A percentile compares a stretch with the other conserved stretches of the same genome.
These are phyloP conservation scores for Cladorrhinum sp. DNA, from an alignment of 2,329 filamentous ascomycete genomes.

Conservation along the genomic window DNA sequence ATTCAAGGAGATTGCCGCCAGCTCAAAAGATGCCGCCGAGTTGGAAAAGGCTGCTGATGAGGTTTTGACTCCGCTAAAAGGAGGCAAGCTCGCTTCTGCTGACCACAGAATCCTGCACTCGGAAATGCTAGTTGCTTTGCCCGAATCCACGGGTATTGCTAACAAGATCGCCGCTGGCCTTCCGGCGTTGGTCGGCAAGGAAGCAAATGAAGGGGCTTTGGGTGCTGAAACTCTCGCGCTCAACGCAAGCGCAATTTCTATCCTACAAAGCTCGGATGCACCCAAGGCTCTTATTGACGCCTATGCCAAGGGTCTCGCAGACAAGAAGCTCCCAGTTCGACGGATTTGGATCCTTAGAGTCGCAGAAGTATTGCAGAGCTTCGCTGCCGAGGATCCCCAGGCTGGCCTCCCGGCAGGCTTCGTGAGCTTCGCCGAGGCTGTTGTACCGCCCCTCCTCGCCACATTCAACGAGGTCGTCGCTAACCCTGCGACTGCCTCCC, in stretches of 20 bases:
- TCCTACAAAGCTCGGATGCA: conserved; percentile 59
- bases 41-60: conserved; percentile 73
- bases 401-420: conserved; percentile 45
- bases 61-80: conserved; percentile 73
- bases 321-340: conserved; percentile 77
- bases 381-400: conserved; percentile 41
- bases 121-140: conserved; percentile 69
- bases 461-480: conserved; percentile 73
- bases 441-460: conserved; percentile 58
- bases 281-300: conserved; percentile 67
- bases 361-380: conserved; percentile 66
- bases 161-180: conserved; percentile 66
- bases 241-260: conserved; percentile 59
- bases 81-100: conserved; percentile 76
- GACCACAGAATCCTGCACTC: conserved; percentile 83
- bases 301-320: conserved; percentile 75
- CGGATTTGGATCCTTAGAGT: conserved; percentile 76
- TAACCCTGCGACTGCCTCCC: conserved; percentile 75
- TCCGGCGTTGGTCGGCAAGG: conserved; percentile 69
- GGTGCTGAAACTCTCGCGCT: conserved; percentile 72
- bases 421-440: conserved; percentile 50
- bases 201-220: conserved; percentile 83
- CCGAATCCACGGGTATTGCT: conserved; percentile 59
- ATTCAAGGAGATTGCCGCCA: conserved; percentile 67
- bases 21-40: conserved; percentile 54